Percentiles rank a stretch among this genome's conserved stretches.
These are phyloP conservation scores for Claviceps sp. DNA, from an alignment of 2,329 filamentous ascomycete genomes.

Conservation along the genomic window DNA sequence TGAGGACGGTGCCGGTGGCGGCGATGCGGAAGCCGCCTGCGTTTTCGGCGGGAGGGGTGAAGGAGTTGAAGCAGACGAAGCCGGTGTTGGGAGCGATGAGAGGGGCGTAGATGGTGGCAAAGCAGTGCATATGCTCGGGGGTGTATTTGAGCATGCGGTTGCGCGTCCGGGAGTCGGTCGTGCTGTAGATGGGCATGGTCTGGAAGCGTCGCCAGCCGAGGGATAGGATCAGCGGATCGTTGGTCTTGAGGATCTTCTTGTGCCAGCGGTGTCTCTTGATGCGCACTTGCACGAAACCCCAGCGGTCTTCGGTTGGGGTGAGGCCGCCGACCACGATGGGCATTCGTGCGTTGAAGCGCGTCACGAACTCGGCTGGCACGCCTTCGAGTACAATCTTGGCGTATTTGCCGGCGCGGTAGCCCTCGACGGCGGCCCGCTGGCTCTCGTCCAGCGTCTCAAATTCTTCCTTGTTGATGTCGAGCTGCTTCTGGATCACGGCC, in stretches of 20 bases:
- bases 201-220: slow-evolving; percentile 95
- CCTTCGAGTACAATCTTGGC: slow-evolving; percentile 80
- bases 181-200: slow-evolving; percentile 83
- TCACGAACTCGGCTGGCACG: slow-evolving; percentile 82
- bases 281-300: slow-evolving; percentile 86
- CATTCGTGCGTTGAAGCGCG: slow-evolving; percentile 65
- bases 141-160: slow-evolving; percentile 99
- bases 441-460: slow-evolving; percentile 77
- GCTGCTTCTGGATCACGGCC: slow-evolving; percentile 83
- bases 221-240: slow-evolving; percentile 93
- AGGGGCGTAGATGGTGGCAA: slow-evolving; percentile 88
- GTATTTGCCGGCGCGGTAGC: slow-evolving; percentile 84
- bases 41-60: slow-evolving; percentile 54
- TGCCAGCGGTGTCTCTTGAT: slow-evolving; percentile 98
- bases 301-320: slow-evolving; percentile 84
- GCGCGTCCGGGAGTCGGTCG: slow-evolving; percentile 80
- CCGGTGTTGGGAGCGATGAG: slow-evolving; percentile 91
- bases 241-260: slow-evolving; percentile 97
- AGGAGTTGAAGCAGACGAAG: slow-evolving; percentile 85
- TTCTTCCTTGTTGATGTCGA: slow-evolving; percentile 92
- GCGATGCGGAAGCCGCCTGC: slow-evolving; percentile 79
- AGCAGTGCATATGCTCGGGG: slow-evolving; percentile 98
- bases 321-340: slow-evolving; percentile 88
- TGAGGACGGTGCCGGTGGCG: slow-evolving; percentile 84
- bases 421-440: slow-evolving; percentile 75